Evolutionary conservation across 768 basidiomycete species (phyloP).

Genomic region (Collybia mongolica): DNA sequence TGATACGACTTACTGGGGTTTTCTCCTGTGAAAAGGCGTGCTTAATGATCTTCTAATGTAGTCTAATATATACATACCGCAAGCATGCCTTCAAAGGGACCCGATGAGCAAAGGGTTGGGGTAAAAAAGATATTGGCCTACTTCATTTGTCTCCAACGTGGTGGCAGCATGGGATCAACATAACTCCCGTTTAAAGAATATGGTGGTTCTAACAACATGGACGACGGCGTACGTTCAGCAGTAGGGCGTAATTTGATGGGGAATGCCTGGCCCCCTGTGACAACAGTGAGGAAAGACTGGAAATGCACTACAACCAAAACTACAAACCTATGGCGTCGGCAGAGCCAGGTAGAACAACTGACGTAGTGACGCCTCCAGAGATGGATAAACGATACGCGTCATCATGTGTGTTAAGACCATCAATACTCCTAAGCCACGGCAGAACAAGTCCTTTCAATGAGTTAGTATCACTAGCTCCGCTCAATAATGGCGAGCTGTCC

Average conservation of each 20-base stretch:
- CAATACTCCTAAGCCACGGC: conserved; percentile 74
- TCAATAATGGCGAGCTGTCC: conserved; percentile 26
- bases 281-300: conserved; percentile 1
- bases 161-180: conserved; percentile 42
- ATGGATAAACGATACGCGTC: conserved; percentile 64
- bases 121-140: conserved; percentile 23
- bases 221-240: conserved; percentile 62
- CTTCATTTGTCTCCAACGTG: conserved; percentile 81
- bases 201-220: conserved; percentile 80
- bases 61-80: conserved; percentile 38
- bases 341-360: conserved; percentile 74
- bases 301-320: background rate
- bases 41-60: background rate
- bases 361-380: conserved; percentile 78
- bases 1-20: conserved; percentile 43
- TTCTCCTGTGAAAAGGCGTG: conserved; percentile 32
- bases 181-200: conserved; percentile 54
- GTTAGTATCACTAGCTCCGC: conserved; percentile 52
- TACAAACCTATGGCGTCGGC: conserved; percentile 57
- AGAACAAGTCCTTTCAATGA: conserved; percentile 46
- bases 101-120: background rate
- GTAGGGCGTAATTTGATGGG: conserved; percentile 79
- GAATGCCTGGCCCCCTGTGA: conserved; percentile 68
- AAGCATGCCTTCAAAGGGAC: conserved; percentile 44
- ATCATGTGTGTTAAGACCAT: conserved; percentile 82